phyloP scores from a whole-genome alignment of 306 rosid species.

The Senna tora region DNA sequence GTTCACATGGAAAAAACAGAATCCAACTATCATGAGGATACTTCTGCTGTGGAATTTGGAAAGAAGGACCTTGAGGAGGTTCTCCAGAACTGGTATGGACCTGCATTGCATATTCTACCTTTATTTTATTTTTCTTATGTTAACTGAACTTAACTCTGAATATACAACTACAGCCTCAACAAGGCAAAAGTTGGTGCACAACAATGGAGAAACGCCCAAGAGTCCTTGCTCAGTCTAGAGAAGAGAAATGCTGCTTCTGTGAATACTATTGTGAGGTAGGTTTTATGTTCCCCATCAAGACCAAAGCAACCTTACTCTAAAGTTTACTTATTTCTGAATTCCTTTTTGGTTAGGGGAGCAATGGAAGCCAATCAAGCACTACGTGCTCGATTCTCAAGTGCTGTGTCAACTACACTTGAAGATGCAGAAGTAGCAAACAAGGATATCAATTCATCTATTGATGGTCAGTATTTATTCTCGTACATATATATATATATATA shows the following conservation, averaged over 20 bases:
- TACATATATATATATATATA: neutral
- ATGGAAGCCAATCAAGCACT: constrained; percentile 77
- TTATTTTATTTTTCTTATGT: constrained; percentile 20
- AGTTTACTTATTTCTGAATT: constrained; percentile 23
- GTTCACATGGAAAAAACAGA: constrained; percentile 88
- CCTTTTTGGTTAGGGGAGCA: constrained; percentile 65
- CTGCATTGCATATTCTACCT: constrained; percentile 29
- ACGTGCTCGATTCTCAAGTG: constrained; percentile 73
- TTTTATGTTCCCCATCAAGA: constrained; percentile 22
- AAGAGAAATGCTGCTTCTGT: constrained; percentile 79
- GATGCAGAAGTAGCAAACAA: constrained; percentile 83
- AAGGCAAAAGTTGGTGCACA: constrained; percentile 85
- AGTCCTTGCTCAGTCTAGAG: constrained; percentile 79
- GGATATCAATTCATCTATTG: constrained; percentile 79
- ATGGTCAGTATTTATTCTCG: constrained; percentile 62
- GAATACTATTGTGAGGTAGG: constrained; percentile 81
- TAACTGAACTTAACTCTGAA: constrained; percentile 33
- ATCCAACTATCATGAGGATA: constrained; percentile 75
- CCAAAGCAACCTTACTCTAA: constrained; percentile 15
- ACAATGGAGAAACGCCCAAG: constrained; percentile 96
- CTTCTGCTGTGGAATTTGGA: constrained; percentile 82
- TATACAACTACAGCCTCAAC: constrained; percentile 63
- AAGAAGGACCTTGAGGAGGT: constrained; percentile 82
- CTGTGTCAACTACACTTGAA: constrained; percentile 76
- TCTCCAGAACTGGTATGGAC: constrained; percentile 78